phyloP scores from a whole-genome alignment of 2,329 filamentous ascomycete species.

The Nannizziopsis barbatae region DNA sequence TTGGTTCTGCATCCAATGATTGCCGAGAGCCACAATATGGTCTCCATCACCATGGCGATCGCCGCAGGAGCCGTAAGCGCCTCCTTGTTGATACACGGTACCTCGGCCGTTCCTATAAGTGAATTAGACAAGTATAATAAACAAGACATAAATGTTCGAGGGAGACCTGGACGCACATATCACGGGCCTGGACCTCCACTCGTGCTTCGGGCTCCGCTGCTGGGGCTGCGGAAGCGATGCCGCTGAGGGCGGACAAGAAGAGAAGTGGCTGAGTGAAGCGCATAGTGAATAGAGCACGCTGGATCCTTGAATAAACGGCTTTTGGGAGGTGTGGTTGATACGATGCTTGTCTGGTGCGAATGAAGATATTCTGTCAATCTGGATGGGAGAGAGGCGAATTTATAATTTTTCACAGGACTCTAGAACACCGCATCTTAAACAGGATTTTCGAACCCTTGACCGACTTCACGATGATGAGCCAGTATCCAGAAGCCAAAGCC shows the following conservation, averaged over 20 bases:
- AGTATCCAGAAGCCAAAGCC: too few relatives aligned
- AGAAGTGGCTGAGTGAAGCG: neutral
- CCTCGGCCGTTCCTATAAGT: conserved; percentile 4
- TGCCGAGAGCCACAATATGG: conserved; percentile 12
- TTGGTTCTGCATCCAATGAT: conserved; percentile 7
- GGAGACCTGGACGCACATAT: neutral
- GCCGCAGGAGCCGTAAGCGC: conserved; percentile 11
- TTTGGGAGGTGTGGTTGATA: neutral
- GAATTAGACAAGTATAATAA: neutral
- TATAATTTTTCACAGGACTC: too few relatives aligned
- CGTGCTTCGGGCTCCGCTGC: neutral
- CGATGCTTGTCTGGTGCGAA: neutral
- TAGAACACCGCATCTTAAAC: too few relatives aligned
- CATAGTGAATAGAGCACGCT: neutral
- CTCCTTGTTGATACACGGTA: conserved; percentile 12
- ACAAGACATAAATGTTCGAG: neutral
- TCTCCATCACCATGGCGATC: conserved; percentile 7
- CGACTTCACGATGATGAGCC: too few relatives aligned
- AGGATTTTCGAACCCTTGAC: too few relatives aligned
- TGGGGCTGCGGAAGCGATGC: conserved; percentile 4
- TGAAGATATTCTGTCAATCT: neutral
- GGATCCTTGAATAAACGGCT: neutral
- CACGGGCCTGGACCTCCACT: neutral
- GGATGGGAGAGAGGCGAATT: too few relatives aligned
- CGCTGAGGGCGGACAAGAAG: neutral